These are phyloP conservation scores for Suzukiozyma palmioleophila DNA, from an alignment of 1,139 yeast genomes.

Conservation along the genomic window DNA sequence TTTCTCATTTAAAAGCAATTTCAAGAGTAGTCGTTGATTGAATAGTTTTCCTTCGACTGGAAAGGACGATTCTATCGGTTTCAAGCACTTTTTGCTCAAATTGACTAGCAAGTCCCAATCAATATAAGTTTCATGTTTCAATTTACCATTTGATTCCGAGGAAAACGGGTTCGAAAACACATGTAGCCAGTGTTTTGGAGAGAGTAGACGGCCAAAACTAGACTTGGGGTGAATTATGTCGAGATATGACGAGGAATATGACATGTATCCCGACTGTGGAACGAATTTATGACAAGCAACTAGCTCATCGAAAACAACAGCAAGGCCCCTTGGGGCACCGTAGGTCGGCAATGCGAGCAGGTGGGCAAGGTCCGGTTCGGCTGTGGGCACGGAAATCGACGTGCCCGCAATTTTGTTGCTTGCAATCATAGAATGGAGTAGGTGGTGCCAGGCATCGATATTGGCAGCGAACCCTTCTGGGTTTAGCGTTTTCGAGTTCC, in stretches of 20 bases:
- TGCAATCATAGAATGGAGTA: conserved; percentile 1
- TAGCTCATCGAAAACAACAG: conserved; percentile 22
- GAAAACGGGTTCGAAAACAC: conserved; percentile 7
- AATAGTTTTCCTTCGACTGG: conserved; percentile 18
- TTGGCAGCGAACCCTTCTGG: conserved; percentile 72
- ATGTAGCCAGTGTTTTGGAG: conserved; percentile 7
- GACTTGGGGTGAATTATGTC: conserved; percentile 6
- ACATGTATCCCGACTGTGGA: conserved; percentile 19
- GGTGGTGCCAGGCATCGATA: conserved; percentile 52
- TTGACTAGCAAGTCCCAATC: conserved; percentile 19
- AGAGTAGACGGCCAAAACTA: neutral
- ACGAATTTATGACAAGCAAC: conserved; percentile 17
- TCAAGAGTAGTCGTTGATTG: conserved; percentile 14
- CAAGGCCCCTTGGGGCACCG: conserved; percentile 28
- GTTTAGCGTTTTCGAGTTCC: conserved; percentile 46
- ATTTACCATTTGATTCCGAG: conserved; percentile 10
- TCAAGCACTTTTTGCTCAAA: conserved; percentile 12
- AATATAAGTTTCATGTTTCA: conserved; percentile 23
- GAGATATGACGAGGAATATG: conserved; percentile 9
- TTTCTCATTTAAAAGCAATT: conserved; percentile 11
- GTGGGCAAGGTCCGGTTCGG: conserved; percentile 17
- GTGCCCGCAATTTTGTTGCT: conserved; percentile 14
- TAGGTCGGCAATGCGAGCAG: conserved; percentile 21
- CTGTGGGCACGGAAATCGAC: conserved; percentile 18
- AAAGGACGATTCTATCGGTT: conserved; percentile 1